Percentiles rank a stretch among this genome's conserved stretches.
Evolutionary conservation across 2,329 filamentous ascomycete genomes (phyloP).

Genomic region (Spiromastix sp.): DNA sequence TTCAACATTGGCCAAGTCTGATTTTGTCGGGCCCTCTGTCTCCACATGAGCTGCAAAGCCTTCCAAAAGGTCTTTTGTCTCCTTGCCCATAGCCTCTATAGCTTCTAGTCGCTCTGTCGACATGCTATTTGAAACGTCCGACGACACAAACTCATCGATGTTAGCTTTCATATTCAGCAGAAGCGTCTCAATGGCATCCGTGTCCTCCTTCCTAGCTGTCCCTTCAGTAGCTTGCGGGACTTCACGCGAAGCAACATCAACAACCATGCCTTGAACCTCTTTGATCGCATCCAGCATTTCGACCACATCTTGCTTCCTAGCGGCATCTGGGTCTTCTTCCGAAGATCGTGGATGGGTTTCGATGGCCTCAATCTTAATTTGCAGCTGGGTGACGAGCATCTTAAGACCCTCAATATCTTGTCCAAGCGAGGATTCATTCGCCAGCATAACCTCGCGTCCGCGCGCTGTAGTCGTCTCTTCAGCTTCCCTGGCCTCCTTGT

Average conservation of each 20-base stretch:
- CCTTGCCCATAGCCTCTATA: constrained; percentile 58
- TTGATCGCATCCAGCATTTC: constrained; percentile 35
- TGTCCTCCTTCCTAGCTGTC: constrained; percentile 66
- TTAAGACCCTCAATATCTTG: constrained; percentile 82
- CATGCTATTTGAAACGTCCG: constrained; percentile 53
- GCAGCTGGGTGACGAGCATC: constrained; percentile 67
- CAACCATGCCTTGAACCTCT: constrained; percentile 50
- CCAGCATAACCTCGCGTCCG: constrained; percentile 48
- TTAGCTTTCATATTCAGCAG: constrained; percentile 81
- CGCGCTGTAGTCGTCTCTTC: constrained; percentile 43
- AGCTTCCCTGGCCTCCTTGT: constrained; percentile 28
- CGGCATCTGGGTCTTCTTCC: constrained; percentile 28
- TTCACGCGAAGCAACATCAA: constrained; percentile 28
- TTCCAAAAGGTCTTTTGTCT: constrained; percentile 64
- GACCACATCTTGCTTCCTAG: constrained; percentile 39
- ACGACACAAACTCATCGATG: constrained; percentile 63
- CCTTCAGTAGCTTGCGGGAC: constrained; percentile 31
- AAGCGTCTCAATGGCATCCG: constrained; percentile 81
- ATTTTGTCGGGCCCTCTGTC: constrained; percentile 58
- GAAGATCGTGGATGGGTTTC: constrained; percentile 42
- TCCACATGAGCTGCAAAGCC: constrained; percentile 58
- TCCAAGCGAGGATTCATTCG: constrained; percentile 42
- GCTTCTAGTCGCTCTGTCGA: constrained; percentile 53
- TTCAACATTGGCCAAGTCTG: constrained; percentile 66
- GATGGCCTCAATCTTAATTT: constrained; percentile 73